phyloP scores from a whole-genome alignment of 495 filamentous ascomycete species.

The Emericellopsis terricola region DNA sequence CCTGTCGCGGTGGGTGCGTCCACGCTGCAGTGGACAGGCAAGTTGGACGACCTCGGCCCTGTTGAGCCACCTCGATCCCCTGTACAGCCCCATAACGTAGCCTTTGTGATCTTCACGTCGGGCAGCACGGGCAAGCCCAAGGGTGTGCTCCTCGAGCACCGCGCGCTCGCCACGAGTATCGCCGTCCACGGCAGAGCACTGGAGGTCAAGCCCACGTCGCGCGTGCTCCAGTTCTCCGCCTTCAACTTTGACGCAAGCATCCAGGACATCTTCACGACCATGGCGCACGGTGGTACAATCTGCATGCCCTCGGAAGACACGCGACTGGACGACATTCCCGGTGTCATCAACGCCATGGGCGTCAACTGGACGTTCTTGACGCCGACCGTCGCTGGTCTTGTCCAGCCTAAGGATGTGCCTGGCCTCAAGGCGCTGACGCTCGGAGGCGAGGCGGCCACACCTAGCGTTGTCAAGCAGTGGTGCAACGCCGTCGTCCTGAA shows the following conservation, averaged over 20 bases:
- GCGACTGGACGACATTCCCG: constrained; percentile 14
- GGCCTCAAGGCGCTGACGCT: constrained; percentile 27
- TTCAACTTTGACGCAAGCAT: constrained; percentile 43
- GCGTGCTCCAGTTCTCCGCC: constrained; percentile 32
- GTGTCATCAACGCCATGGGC: constrained; percentile 8
- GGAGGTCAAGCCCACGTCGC: neutral
- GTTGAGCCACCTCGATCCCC: too few relatives aligned
- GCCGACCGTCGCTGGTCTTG: constrained; percentile 5
- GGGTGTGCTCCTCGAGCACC: constrained; percentile 10
- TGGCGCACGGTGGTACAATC: constrained; percentile 39
- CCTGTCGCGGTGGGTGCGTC: too few relatives aligned
- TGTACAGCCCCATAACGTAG: too few relatives aligned
- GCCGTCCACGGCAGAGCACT: neutral
- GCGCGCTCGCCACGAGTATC: neutral
- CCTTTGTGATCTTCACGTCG: constrained; percentile 26
- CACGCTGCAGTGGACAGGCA: too few relatives aligned
- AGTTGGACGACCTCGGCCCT: too few relatives aligned
- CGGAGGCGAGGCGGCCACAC: constrained; percentile 35
- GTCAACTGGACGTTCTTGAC: constrained; percentile 9
- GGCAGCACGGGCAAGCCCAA: constrained; percentile 13
- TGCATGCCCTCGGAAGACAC: constrained; percentile 41
- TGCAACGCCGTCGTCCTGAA: constrained; percentile 24
- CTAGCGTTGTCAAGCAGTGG: constrained; percentile 35
- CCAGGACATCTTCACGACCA: constrained; percentile 31
- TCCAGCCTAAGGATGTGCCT: constrained; percentile 13